Base-by-base conservation (phyloP, 768 basidiomycete species). In the Saitozyma sp. region DNA sequence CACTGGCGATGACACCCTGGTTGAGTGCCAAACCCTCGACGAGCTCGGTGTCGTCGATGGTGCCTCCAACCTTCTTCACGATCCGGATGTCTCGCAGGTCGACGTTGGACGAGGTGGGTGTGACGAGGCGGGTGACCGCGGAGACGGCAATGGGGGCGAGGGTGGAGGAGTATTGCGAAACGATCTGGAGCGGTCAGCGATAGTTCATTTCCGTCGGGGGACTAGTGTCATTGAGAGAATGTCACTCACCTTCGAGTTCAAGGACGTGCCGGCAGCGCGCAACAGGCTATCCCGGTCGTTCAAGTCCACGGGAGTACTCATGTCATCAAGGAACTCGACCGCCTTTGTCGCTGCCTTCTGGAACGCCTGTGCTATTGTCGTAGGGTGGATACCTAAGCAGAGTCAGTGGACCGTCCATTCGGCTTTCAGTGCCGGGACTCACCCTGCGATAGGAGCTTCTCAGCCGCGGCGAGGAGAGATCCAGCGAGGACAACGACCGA, bases 71-170 rank as follows among this genome's bases (percentile, higher is more conserved):
- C 79, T 97, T 98, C 83, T 95, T 98, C 56, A 99, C 93, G 67
- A 99, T 84, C 40, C 96, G 88, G 75, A 98, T 88, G 80, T 99
- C 96, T 62, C 92, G 86, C 20, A 99, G 87, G 80, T 99, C 96
- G 56, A 99, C 96, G 73, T 92, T 98, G 9, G 90, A 89, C 5
- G 94, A 94, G 6, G 88, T 87, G 0, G 91, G 85, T 0, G 91
- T 91, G 52, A 91, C 87, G 46, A 99, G 86, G 63, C 93, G 90
- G 19, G 89, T 91, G 48, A 99, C 96, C 38, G 95, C 93, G 56
- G 87, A 85, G n/a, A 99, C 96, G 14, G 96, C 96, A 68, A 98
- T 99, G 45, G 96, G 96, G n/a, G 96, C 91, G 67, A 99, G 85
- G 43, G 91, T 94, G 11, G 93, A 91, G 4, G 96, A 98, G 79